Evolutionary conservation across 331 rosid genomes (phyloP).

Genomic region (Saraca asoca): DNA sequence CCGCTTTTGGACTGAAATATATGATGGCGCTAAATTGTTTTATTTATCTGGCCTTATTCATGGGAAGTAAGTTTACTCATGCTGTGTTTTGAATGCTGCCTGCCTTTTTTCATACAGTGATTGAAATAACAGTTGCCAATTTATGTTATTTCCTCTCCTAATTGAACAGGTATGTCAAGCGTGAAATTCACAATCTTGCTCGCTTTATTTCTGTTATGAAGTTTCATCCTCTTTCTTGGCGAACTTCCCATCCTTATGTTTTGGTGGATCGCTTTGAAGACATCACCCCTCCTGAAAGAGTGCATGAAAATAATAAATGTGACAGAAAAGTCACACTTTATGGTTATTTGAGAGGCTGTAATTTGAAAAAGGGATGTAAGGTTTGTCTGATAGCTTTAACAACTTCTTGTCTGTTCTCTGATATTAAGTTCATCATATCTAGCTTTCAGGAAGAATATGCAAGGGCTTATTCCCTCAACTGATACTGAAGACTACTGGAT

Average conservation of each 20-base stretch:
- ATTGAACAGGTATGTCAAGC: constrained; percentile 71
- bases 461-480: not conserved
- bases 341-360: constrained; percentile 94
- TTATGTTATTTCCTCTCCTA: constrained; percentile 17
- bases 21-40: constrained; percentile 90
- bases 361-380: constrained; percentile 81
- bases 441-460: constrained; percentile 7
- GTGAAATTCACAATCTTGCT: constrained; percentile 90
- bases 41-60: constrained; percentile 87
- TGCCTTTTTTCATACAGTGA: no score
- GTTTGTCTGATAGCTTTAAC: constrained; percentile 41
- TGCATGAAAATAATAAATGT: constrained; percentile 66
- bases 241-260: constrained; percentile 84
- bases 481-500: not conserved
- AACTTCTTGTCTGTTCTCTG: not conserved
- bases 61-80: constrained; percentile 71
- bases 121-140: not conserved
- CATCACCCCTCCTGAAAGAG: constrained; percentile 81
- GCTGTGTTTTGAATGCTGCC: not conserved
- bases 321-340: constrained; percentile 84
- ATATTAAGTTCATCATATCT: not conserved
- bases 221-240: constrained; percentile 93
- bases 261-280: constrained; percentile 94
- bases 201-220: constrained; percentile 93
- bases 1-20: constrained; percentile 92